These are phyloP conservation scores for Cytospora paraplurivora DNA, from an alignment of 2,329 filamentous ascomycete genomes.

Conservation along the genomic window DNA sequence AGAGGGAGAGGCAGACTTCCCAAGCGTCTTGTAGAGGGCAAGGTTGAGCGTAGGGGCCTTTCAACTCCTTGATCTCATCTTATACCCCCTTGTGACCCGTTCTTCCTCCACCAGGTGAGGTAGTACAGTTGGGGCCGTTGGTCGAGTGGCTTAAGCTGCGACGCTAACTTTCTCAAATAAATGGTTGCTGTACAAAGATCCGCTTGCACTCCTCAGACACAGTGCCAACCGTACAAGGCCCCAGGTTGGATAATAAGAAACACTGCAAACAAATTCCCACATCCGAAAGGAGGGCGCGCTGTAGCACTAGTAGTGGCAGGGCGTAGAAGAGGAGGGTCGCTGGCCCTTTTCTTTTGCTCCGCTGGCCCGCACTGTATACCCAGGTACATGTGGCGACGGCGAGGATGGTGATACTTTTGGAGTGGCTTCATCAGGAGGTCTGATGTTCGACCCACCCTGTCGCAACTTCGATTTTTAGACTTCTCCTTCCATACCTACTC, in stretches of 20 bases:
- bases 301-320: slow-evolving; percentile 17
- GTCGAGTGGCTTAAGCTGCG: slow-evolving; percentile 11
- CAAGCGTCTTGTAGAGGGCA: no score
- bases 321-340: slow-evolving; percentile 37
- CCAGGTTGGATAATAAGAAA: slow-evolving; percentile 17
- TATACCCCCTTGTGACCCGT: background rate
- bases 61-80: background rate
- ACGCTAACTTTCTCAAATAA: background rate
- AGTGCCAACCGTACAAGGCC: slow-evolving; percentile 33
- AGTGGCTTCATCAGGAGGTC: background rate
- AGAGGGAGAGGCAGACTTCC: no score
- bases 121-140: slow-evolving; percentile 16
- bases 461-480: background rate
- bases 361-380: slow-evolving; percentile 1
- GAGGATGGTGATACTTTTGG: background rate
- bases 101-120: slow-evolving; percentile 2
- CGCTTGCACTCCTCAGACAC: slow-evolving; percentile 14
- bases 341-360: slow-evolving; percentile 48
- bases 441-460: background rate
- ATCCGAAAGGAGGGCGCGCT: slow-evolving; percentile 20
- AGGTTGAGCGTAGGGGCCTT: no score
- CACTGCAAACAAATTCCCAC: slow-evolving; percentile 18
- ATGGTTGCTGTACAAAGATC: slow-evolving; percentile 14
- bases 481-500: background rate
- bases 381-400: background rate